phyloP scores from a whole-genome alignment of 176 grass and related monocot species.

The Oryza punctata region DNA sequence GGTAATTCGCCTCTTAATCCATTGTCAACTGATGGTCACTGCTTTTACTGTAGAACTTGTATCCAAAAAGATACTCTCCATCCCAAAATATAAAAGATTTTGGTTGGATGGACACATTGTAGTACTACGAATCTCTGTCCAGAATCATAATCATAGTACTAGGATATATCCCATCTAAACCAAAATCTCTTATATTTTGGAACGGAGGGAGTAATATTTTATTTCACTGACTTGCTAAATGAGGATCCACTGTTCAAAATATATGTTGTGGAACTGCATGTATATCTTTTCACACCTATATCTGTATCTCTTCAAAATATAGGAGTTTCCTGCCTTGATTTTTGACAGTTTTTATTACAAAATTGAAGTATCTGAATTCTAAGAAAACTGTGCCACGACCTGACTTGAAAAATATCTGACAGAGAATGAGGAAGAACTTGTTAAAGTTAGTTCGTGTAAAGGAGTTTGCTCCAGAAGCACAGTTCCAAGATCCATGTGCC shows the following conservation, averaged over 20 bases:
- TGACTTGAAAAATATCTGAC: conserved; percentile 39
- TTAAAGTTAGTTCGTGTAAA: conserved; percentile 88
- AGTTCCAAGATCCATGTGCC: conserved; percentile 68
- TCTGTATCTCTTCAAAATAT: conserved; percentile 4
- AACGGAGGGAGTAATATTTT: no score
- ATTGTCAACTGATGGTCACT: conserved; percentile 21
- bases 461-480: conserved; percentile 91
- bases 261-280: conserved; percentile 24
- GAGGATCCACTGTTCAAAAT: background rate
- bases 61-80: conserved; percentile 2
- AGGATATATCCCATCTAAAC: no score
- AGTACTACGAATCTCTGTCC: no score
- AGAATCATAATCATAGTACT: no score
- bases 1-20: conserved; percentile 55
- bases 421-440: conserved; percentile 97
- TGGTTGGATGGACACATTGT: no score
- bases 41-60: conserved; percentile 17
- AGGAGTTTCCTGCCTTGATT: conserved; percentile 17
- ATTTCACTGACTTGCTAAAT: conserved; percentile 20
- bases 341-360: conserved; percentile 2
- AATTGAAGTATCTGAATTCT: background rate
- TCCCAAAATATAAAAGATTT: no score
- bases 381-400: background rate
- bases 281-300: background rate
- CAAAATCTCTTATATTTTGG: no score